phyloP scores from a whole-genome alignment of 768 basidiomycete genomes.

The Tephrocybe sp. region DNA sequence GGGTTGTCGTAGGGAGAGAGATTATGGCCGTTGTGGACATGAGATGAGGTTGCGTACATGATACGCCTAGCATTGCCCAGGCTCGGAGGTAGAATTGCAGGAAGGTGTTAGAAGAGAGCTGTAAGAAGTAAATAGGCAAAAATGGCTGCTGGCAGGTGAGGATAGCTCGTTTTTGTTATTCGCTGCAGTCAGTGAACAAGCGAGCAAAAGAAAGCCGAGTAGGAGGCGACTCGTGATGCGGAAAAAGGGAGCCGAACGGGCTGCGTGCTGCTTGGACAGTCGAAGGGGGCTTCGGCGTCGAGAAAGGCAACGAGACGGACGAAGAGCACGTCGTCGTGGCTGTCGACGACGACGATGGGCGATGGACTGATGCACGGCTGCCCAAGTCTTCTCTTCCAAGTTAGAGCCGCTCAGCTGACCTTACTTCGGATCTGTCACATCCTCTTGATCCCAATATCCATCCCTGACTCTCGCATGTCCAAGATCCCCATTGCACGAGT shows the following conservation, averaged over 20 bases:
- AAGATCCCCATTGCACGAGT: constrained; percentile 11
- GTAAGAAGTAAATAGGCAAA: constrained; percentile 23
- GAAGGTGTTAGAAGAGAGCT: constrained; percentile 20
- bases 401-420: constrained; percentile 21
- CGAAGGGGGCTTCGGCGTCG: neutral
- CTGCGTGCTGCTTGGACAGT: neutral
- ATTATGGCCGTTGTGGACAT: constrained; percentile 46
- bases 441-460: constrained; percentile 14
- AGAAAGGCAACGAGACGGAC: constrained; percentile 5
- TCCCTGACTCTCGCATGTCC: constrained; percentile 10
- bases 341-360: constrained; percentile 16
- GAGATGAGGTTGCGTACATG: constrained; percentile 54
- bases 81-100: constrained; percentile 29
- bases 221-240: constrained; percentile 15
- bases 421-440: constrained; percentile 25
- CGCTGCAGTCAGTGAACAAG: constrained; percentile 14
- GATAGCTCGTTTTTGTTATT: neutral
- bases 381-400: constrained; percentile 10
- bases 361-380: constrained; percentile 15
- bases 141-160: constrained; percentile 12
- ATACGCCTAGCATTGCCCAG: constrained; percentile 58
- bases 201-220: constrained; percentile 21
- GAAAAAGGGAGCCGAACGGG: constrained; percentile 12
- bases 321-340: constrained; percentile 13
- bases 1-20: constrained; percentile 33